Base-by-base conservation (phyloP, 805 yeast species). In the Blastobotrys robertii region DNA sequence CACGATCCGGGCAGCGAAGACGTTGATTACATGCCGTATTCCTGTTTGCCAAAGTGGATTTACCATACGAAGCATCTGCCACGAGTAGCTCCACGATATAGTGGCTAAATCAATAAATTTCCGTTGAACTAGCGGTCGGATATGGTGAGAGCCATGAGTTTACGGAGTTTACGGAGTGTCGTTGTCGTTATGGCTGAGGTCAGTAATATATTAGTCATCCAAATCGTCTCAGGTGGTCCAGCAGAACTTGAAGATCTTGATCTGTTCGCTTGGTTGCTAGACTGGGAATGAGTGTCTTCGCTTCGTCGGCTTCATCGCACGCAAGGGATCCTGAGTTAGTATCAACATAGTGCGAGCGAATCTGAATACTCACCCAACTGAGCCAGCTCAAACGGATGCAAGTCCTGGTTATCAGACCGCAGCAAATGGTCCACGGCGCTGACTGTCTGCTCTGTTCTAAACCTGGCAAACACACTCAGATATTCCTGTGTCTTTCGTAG, bases 221-320 rank as follows among this genome's bases (percentile, higher is more conserved):
- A 39, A 50, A 51, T 33, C 51, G 48, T 46, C 65, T 46, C 55
- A 52, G 43, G 67, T 92, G 96, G 52, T 88, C 94, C 52, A 92
- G 70, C 44, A 90, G 73, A 38, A 84, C 79, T 62, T 87, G 95
- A 46, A 92, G 67, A 57, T 88, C 97, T 35, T 84, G 83, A 51
- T 87, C 94, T 8, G 83, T 75, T 41, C 84, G 86, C 62, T 88
- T 88, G 47, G 73, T 77, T 16, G 76, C 73, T 57, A 92, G 71
- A 62, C 95, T 83, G 15, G 98, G 97, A 45, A 92, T 81, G 56
- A 92, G 70, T 12, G 96, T 84, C 64, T 85, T 85, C 31, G 97
- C 97, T 68, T 92, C 98, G 58, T 84, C 98, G 4, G 94, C 87
- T 49, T 90, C 97, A 58, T 90, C 98, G 64, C 97, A 88, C 28